These are phyloP conservation scores for Phytophthora multivora DNA, from an alignment of 352 stramenopile species.

Conservation along the genomic window DNA sequence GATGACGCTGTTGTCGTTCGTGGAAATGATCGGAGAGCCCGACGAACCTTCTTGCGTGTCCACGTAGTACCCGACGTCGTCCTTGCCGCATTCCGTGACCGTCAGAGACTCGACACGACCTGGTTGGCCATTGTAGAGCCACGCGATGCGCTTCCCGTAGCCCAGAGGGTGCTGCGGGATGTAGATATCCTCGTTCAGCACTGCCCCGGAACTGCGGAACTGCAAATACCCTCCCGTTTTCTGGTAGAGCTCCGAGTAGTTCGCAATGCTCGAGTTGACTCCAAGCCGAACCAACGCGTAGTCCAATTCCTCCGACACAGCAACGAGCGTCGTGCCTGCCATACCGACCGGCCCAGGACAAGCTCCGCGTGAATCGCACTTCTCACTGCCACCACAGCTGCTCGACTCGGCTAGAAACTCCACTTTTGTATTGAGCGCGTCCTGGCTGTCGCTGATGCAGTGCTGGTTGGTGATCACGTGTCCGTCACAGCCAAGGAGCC, in stretches of 20 bases:
- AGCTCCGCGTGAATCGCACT: conserved; percentile 44
- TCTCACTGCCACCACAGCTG: conserved; percentile 45
- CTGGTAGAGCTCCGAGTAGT: conserved; percentile 33
- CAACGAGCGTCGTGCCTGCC: conserved; percentile 52
- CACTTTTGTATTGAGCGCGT: conserved; percentile 68
- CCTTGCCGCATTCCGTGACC: conserved; percentile 46
- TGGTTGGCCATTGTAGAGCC: conserved; percentile 39
- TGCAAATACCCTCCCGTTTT: conserved; percentile 65
- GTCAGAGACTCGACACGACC: conserved; percentile 41
- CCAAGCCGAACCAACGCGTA: conserved; percentile 64
- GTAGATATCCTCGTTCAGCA: conserved; percentile 65
- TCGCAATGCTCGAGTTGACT: conserved; percentile 22
- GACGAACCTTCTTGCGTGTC: conserved; percentile 79
- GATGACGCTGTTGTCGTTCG: conserved; percentile 64
- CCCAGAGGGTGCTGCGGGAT: conserved; percentile 72
- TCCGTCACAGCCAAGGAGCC: conserved; percentile 71
- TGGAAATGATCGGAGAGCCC: conserved; percentile 63
- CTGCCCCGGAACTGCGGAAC: conserved; percentile 51
- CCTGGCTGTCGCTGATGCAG: conserved; percentile 63
- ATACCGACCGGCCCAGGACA: conserved; percentile 52
- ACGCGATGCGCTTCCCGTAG: conserved; percentile 67
- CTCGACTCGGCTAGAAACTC: conserved; percentile 71
- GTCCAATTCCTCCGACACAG: conserved; percentile 62
- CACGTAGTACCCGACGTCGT: conserved; percentile 73
- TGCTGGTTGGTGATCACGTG: conserved; percentile 85